Percentiles rank a stretch among this genome's conserved stretches.
Conservation (phyloP, 73 alveolate species). For the Paraurostyla sp. region DNA sequence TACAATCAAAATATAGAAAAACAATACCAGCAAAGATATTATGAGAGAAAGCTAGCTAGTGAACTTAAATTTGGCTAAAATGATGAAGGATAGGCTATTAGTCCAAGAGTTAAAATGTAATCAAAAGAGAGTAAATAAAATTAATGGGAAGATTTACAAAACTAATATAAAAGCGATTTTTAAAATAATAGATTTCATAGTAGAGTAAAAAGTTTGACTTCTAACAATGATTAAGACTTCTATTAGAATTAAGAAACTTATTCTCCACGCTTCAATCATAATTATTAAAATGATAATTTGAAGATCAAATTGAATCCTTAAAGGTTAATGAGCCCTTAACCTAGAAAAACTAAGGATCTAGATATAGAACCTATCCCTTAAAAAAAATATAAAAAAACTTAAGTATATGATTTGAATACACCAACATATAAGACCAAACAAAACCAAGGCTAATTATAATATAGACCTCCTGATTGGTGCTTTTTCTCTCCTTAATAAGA, state of each 20-base stretch:
- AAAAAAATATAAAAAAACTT: not conserved
- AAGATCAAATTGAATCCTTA: no score
- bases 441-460: not conserved
- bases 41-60: not conserved
- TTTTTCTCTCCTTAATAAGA: conserved; percentile 39
- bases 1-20: not conserved
- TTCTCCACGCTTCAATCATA: no score
- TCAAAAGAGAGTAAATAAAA: not conserved
- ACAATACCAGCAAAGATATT: not conserved
- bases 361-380: not conserved
- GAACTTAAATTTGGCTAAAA: conserved; percentile 4
- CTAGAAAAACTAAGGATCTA: not conserved
- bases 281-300: no score
- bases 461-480: conserved; percentile 30
- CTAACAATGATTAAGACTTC: no score
- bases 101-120: not conserved
- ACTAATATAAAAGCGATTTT: no score
- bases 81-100: not conserved
- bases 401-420: no score
- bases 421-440: not conserved
- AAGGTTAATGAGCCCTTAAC: conserved; percentile 30
- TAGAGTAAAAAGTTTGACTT: not conserved
- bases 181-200: not conserved
- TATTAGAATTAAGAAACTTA: not conserved
- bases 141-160: no score